These are phyloP conservation scores for Uronychia binucleata DNA, from an alignment of 73 alveolate species.

Conservation along the genomic window DNA sequence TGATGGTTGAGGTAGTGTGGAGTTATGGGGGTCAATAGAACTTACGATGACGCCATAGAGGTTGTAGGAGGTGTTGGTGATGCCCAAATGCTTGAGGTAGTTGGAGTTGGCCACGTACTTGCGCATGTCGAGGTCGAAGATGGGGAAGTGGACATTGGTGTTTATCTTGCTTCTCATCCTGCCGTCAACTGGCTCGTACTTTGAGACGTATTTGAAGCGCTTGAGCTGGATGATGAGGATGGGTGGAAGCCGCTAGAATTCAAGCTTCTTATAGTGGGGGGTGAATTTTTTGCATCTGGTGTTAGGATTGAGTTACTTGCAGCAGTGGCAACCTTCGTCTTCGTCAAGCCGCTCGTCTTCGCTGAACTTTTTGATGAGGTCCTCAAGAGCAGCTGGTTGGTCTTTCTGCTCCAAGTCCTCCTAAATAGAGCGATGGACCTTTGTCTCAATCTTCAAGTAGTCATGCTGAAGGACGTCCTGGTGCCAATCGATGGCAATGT, in stretches of 20 bases:
- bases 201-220: constrained; percentile 60
- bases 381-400: constrained; percentile 27
- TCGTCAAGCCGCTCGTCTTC: constrained; percentile 40
- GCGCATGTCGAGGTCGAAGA: constrained; percentile 63
- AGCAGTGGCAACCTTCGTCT: constrained; percentile 44
- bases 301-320: constrained; percentile 6
- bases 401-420: constrained; percentile 19
- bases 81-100: constrained; percentile 19
- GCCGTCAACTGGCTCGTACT: neutral
- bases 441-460: constrained; percentile 24
- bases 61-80: constrained; percentile 52
- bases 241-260: constrained; percentile 79
- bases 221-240: constrained; percentile 79
- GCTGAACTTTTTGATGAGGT: constrained; percentile 35
- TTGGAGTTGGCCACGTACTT: constrained; percentile 7
- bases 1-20: no score
- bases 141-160: constrained; percentile 48
- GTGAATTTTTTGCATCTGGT: constrained; percentile 63
- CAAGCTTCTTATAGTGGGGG: constrained; percentile 71
- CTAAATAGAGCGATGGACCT: constrained; percentile 5
- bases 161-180: constrained; percentile 17
- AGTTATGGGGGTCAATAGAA: no score
- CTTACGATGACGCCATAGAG: constrained; percentile 75
- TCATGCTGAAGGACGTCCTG: constrained; percentile 34
- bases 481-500: constrained; percentile 55